Conservation (phyloP, 2,329 filamentous ascomycete species). For the Colletotrichum lini region DNA sequence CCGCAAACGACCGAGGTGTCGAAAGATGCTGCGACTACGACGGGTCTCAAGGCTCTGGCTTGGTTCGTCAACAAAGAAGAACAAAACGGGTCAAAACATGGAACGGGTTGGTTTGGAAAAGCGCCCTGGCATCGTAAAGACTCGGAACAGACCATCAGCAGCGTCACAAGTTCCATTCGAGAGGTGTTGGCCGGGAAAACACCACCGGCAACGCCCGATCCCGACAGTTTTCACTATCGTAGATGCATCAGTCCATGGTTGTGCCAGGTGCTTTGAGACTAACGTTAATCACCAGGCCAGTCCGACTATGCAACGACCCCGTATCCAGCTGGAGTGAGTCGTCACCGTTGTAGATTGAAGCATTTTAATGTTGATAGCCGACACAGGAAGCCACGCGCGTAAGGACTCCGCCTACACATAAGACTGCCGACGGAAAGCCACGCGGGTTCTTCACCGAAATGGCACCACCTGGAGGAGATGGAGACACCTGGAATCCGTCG, state of each 20-base stretch:
- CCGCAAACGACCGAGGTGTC: slow-evolving; percentile 2
- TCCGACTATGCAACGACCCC: slow-evolving; percentile 43
- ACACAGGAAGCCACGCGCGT: slow-evolving; percentile 64
- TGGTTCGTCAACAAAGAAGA: slow-evolving; percentile 32
- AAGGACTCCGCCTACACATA: slow-evolving; percentile 61
- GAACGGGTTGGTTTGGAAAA: slow-evolving; percentile 42
- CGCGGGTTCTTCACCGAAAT: slow-evolving; percentile 62
- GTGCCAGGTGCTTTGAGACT: not conserved
- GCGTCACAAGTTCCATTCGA: slow-evolving; percentile 58
- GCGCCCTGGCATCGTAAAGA: slow-evolving; percentile 58
- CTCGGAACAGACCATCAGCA: slow-evolving; percentile 55
- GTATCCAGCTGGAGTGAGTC: slow-evolving; percentile 54
- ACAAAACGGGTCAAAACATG: not conserved
- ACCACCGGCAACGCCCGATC: slow-evolving; percentile 50
- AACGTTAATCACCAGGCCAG: slow-evolving; percentile 34
- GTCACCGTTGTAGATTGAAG: not conserved
- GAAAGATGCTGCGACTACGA: not conserved
- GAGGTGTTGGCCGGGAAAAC: slow-evolving; percentile 56
- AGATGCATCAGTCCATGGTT: not conserved
- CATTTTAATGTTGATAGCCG: slow-evolving; percentile 30
- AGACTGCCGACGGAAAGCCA: slow-evolving; percentile 53
- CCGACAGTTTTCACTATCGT: slow-evolving; percentile 24
- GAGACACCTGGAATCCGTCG: slow-evolving; percentile 37
- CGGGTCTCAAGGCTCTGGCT: slow-evolving; percentile 17
- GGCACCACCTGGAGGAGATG: slow-evolving; percentile 47